A percentile compares a stretch with the other conserved stretches of the same genome.
Evolutionary conservation across 495 filamentous ascomycete genomes (phyloP).

Genomic region (Daldinia bambusicola): DNA sequence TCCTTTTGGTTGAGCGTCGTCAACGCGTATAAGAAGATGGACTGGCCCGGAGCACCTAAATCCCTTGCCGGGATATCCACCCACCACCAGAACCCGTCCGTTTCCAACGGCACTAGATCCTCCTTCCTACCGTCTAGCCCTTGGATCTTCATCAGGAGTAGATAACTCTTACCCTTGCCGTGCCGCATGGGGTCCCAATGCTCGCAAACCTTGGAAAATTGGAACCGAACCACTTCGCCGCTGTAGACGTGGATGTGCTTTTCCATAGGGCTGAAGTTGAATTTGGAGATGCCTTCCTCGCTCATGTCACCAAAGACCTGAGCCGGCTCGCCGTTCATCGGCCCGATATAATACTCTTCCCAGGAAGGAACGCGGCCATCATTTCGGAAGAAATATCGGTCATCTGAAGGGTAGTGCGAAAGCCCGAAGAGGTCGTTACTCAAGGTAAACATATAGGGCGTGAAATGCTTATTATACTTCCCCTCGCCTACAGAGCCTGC

Average conservation of each 20-base stretch:
- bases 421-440: constrained; percentile 84
- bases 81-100: constrained; percentile 78
- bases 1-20: constrained; percentile 70
- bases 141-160: constrained; percentile 72
- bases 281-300: constrained; percentile 71
- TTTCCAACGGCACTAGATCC: constrained; percentile 70
- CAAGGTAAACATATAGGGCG: constrained; percentile 75
- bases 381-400: constrained; percentile 72
- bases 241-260: constrained; percentile 67
- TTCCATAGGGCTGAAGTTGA: constrained; percentile 67
- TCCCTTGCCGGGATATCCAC: constrained; percentile 71
- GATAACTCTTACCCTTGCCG: constrained; percentile 68
- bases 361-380: constrained; percentile 64
- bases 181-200: constrained; percentile 80
- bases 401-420: constrained; percentile 78
- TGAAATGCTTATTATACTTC: constrained; percentile 75
- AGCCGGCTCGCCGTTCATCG: constrained; percentile 56
- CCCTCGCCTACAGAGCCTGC: constrained; percentile 70
- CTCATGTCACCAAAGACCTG: constrained; percentile 62
- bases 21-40: constrained; percentile 68
- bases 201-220: constrained; percentile 76
- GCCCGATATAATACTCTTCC: constrained; percentile 80
- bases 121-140: constrained; percentile 76
- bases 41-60: constrained; percentile 76
- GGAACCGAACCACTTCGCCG: constrained; percentile 70